These are phyloP conservation scores for Corniculantispora saksenae DNA, from an alignment of 2,329 filamentous ascomycete species.

Conservation along the genomic window DNA sequence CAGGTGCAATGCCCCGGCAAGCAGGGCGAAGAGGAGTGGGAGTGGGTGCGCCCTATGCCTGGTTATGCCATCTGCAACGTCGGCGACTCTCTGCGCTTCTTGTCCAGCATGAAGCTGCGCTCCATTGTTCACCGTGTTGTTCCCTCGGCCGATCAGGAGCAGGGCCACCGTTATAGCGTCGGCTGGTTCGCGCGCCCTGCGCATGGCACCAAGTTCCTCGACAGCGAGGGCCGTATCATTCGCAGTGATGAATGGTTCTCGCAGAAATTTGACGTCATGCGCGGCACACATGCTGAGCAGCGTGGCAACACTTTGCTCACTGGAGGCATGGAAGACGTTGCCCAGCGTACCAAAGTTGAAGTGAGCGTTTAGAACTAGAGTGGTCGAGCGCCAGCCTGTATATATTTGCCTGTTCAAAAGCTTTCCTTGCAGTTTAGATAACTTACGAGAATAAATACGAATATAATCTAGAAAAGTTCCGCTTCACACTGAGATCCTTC, in stretches of 20 bases:
- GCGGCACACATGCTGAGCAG: not conserved
- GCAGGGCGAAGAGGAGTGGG: slow-evolving; percentile 21
- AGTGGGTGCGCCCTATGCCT: slow-evolving; percentile 29
- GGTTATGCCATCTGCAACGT: slow-evolving; percentile 36
- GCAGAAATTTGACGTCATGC: not conserved
- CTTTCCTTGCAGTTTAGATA: no score
- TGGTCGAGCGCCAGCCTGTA: not conserved
- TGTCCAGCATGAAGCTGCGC: slow-evolving; percentile 1
- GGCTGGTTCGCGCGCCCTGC: not conserved
- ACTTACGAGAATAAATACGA: no score
- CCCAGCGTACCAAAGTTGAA: not conserved
- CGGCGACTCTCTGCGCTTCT: slow-evolving; percentile 31
- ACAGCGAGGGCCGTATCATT: not conserved
- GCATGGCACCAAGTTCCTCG: not conserved
- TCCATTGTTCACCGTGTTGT: not conserved
- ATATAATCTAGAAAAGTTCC: no score
- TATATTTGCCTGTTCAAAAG: no score
- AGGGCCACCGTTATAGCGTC: not conserved
- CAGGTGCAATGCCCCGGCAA: slow-evolving; percentile 24
- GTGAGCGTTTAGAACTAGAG: not conserved
- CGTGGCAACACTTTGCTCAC: not conserved
- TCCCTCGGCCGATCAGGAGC: not conserved
- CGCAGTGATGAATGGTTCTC: not conserved
- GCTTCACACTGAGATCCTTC: no score
- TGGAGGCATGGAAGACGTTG: not conserved